Evolutionary conservation across 805 yeast genomes (phyloP), one percentile per base, ranked within the genome.

Genomic region (Cyberlindnera veronae): DNA sequence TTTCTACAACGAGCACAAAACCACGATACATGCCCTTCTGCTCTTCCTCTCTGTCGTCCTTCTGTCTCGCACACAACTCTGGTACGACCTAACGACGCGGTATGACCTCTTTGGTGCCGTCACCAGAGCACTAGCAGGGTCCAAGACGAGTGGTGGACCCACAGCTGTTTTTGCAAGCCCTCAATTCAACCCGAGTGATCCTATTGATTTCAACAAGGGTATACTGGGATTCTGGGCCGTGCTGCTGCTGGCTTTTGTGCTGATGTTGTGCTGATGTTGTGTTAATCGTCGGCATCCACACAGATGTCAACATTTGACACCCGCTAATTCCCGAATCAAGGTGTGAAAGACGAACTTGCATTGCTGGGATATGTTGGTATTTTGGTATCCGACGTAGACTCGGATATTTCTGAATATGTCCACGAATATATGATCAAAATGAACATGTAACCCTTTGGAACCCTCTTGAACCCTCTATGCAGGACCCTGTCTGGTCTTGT

Each of bases 151-250:
- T 17, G 12, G 11, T 33, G 21, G 15, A n/a, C 21, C 7, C 15
- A 13, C 21, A 8, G 16, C 36, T 2, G 36, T 29, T 12, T 33
- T 38, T 16, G 15, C 22, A 5, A 6, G 17, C 5, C 10, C 28
- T 11, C 27, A 34, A 10, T 35, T 44, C 29, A 23, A 32, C 15
- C 39, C 36, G 12, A 11, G 22, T 3, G 44, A 41, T n/a, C 44
- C 40, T 12, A 8, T 34, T 15, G 31, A 28, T 4, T 32, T 41
- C 15, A 18, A 32, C 16, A 41, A 41, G 23, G 24, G 10, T 3
- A 22, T n/a, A 4, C 36, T 41, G 34, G 39, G 34, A 3, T 7
- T 34, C 6, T 31, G 31, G 35, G 28, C 14, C 12, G 29, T 31
- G 13, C 3, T 34, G 3, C 11, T 35, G 16, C 16, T 36, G 14